Conservation (phyloP, 305 asterid species). For the Fraxinus dipetala region DNA sequence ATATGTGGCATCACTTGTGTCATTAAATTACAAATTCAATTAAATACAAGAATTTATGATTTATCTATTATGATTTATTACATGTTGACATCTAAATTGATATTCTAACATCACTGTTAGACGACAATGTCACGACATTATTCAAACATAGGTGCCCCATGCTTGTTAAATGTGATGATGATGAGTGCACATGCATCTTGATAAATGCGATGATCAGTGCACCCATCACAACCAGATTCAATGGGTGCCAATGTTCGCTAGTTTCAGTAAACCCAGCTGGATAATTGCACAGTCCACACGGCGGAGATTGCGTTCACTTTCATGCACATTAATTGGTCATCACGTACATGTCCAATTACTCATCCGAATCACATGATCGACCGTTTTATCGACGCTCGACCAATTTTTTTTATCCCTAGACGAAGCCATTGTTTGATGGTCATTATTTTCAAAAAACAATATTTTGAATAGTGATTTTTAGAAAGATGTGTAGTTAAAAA, state of each 20-base stretch:
- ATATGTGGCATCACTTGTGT: too few relatives aligned
- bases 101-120: too few relatives aligned
- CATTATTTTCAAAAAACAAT: too few relatives aligned
- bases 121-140: background rate
- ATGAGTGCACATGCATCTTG: conserved; percentile 17
- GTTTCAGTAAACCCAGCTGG: background rate
- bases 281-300: background rate
- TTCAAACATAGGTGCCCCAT: background rate
- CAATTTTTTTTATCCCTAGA: background rate
- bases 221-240: background rate
- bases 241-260: background rate
- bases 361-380: background rate
- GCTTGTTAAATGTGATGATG: conserved; percentile 15
- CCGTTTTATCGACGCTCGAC: background rate
- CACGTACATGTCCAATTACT: background rate
- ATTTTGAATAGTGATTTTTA: too few relatives aligned
- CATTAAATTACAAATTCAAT: too few relatives aligned
- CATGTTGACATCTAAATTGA: too few relatives aligned
- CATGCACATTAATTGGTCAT: background rate
- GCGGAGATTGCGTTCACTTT: background rate
- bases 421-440: too few relatives aligned
- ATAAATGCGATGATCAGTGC: conserved; percentile 6
- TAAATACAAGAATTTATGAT: too few relatives aligned
- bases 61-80: too few relatives aligned
- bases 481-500: too few relatives aligned